These are phyloP conservation scores for Aureobasidium leucospermi DNA, from an alignment of 2,329 filamentous ascomycete species.

Conservation along the genomic window DNA sequence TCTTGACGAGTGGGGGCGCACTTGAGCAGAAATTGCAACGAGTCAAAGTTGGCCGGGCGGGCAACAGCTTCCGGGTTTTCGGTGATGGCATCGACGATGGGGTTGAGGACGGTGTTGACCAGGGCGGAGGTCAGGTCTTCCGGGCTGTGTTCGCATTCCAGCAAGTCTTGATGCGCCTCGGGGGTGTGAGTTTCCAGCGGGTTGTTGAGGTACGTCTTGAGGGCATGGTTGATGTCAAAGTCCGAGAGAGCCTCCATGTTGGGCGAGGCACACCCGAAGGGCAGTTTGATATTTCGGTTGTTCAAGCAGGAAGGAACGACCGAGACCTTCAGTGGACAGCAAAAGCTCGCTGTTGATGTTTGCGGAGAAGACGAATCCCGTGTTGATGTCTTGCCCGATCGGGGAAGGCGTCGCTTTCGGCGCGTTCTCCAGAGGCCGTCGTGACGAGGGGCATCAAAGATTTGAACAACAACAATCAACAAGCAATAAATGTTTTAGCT, in stretches of 20 bases:
- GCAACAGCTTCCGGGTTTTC: conserved; percentile 86
- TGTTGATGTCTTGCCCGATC: conserved; percentile 12
- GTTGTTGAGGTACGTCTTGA: conserved; percentile 95
- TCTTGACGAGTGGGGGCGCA: conserved; percentile 50
- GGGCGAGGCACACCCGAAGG: background rate
- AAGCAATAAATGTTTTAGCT: background rate
- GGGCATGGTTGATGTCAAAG: conserved; percentile 94
- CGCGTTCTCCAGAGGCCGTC: background rate
- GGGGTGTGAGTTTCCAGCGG: conserved; percentile 74
- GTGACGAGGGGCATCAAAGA: background rate
- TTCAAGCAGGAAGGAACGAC: background rate
- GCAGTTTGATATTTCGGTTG: background rate
- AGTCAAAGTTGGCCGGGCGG: conserved; percentile 75
- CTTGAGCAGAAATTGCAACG: conserved; percentile 93
- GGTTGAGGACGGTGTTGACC: conserved; percentile 80
- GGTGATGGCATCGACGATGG: conserved; percentile 85
- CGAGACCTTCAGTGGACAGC: too few relatives aligned
- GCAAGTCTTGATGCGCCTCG: conserved; percentile 73
- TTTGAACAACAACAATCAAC: background rate
- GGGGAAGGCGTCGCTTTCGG: background rate
- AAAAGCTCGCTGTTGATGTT: background rate
- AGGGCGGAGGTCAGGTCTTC: conserved; percentile 71
- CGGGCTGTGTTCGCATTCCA: conserved; percentile 89
- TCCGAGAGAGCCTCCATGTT: conserved; percentile 31
- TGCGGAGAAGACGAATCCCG: conserved; percentile 3